These are phyloP conservation scores for Parachaetomium inaequale DNA, from an alignment of 495 filamentous ascomycete genomes.

Conservation along the genomic window DNA sequence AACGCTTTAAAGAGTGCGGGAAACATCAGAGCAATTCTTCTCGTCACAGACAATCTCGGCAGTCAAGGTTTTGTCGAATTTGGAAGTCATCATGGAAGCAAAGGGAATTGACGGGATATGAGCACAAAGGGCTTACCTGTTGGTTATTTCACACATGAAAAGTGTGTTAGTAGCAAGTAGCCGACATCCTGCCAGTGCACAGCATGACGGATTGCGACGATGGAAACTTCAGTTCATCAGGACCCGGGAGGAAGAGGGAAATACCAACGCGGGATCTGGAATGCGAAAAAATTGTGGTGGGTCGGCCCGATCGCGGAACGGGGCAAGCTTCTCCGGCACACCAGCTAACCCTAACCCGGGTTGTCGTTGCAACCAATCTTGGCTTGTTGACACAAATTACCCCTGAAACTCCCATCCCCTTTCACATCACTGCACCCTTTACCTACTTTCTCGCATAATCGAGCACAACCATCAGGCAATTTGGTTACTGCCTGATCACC, in stretches of 20 bases:
- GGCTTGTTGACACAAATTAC: background rate
- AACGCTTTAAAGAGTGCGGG: background rate
- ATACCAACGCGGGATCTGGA: background rate
- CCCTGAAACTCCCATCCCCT: background rate
- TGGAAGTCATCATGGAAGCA: slow-evolving; percentile 26
- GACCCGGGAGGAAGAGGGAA: background rate
- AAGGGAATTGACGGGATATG: background rate
- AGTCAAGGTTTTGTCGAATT: slow-evolving; percentile 39
- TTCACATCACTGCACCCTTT: background rate
- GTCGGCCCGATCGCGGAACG: background rate
- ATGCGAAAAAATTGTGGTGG: background rate
- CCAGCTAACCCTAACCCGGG: slow-evolving; percentile 1
- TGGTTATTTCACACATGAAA: background rate
- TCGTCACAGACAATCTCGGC: slow-evolving; percentile 29
- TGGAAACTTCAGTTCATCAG: too few relatives aligned
- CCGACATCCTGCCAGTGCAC: background rate
- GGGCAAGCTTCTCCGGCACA: background rate
- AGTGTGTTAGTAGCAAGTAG: background rate
- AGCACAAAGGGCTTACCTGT: background rate
- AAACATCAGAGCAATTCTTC: slow-evolving; percentile 20
- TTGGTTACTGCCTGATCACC: too few relatives aligned
- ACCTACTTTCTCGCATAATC: background rate
- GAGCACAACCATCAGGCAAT: background rate
- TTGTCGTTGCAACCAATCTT: background rate
- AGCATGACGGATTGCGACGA: background rate